A percentile compares a stretch with the other conserved stretches of the same genome.
Evolutionary conservation across 2,329 filamentous ascomycete genomes (phyloP).

Genomic region (Trichophaea hybrida): DNA sequence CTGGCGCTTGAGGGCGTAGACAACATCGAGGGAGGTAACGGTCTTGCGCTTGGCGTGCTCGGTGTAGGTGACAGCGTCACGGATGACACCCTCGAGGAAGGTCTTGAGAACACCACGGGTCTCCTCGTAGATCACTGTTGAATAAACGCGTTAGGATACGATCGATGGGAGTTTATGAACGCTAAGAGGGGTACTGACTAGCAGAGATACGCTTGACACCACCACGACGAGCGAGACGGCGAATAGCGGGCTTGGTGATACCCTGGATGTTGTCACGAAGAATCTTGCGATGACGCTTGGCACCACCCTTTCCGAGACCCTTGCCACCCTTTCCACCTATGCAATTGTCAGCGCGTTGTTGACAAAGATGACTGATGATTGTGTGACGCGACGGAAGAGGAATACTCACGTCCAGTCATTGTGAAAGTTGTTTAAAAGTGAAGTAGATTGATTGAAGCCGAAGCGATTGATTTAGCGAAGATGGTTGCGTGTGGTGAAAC

Average conservation of each 20-base stretch:
- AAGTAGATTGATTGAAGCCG: conserved; percentile 22
- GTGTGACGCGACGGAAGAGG: neutral
- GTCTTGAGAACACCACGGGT: conserved; percentile 64
- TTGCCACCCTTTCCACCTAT: conserved; percentile 89
- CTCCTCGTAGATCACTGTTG: conserved; percentile 57
- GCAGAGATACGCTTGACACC: conserved; percentile 99
- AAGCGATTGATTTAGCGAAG: conserved; percentile 11
- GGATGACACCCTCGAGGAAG: conserved; percentile 63
- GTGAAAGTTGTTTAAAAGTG: conserved; percentile 33
- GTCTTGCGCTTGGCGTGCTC: conserved; percentile 74
- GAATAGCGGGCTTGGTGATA: conserved; percentile 96
- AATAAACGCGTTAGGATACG: conserved; percentile 6
- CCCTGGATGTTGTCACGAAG: conserved; percentile 41
- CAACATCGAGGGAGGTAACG: conserved; percentile 56
- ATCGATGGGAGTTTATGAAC: neutral
- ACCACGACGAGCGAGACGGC: conserved; percentile 95
- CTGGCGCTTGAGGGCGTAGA: conserved; percentile 55
- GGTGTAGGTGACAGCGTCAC: conserved; percentile 63
- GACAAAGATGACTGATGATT: neutral
- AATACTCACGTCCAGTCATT: conserved; percentile 46
- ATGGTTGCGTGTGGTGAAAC: conserved; percentile 12
- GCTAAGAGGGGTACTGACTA: conserved; percentile 44
- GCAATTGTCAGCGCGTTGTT: conserved; percentile 12
- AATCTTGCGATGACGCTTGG: conserved; percentile 99
- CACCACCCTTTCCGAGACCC: conserved; percentile 94